Evolutionary conservation across 2,329 filamentous ascomycete species (phyloP).

Genomic region (Aspergillus caelatus): DNA sequence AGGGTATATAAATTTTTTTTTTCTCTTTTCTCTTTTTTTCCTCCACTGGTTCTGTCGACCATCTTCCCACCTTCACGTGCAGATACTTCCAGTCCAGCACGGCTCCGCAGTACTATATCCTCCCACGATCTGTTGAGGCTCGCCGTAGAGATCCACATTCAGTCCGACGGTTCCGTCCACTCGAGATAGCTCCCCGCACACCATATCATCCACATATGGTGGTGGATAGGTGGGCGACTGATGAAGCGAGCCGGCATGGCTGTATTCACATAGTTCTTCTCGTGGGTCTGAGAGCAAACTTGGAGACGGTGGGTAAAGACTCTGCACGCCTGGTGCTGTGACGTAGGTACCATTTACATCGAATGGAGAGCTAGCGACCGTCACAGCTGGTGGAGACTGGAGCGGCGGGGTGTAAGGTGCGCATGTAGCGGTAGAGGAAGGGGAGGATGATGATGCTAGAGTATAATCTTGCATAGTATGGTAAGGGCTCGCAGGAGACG

Average conservation of each 20-base stretch:
- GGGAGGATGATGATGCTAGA: conserved; percentile 39
- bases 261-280: conserved; percentile 36
- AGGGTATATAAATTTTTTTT: neutral
- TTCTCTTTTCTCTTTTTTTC: neutral
- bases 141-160: conserved; percentile 36
- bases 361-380: conserved; percentile 42
- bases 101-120: conserved; percentile 39
- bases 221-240: conserved; percentile 43
- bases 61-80: conserved; percentile 10
- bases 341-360: conserved; percentile 36
- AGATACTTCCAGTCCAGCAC: conserved; percentile 39
- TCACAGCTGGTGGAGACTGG: conserved; percentile 43
- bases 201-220: conserved; percentile 37
- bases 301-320: conserved; percentile 40
- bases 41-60: neutral
- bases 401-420: conserved; percentile 46
- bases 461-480: conserved; percentile 34
- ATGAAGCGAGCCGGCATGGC: conserved; percentile 32
- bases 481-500: conserved; percentile 40
- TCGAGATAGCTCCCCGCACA: conserved; percentile 33
- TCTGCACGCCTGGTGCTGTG: conserved; percentile 38
- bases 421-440: conserved; percentile 41
- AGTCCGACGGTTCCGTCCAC: conserved; percentile 30
- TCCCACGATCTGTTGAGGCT: conserved; percentile 35
- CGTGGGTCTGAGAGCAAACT: conserved; percentile 38